These are phyloP conservation scores for Diplosphaera chodatii DNA, from an alignment of 139 green algal species.

Conservation along the genomic window DNA sequence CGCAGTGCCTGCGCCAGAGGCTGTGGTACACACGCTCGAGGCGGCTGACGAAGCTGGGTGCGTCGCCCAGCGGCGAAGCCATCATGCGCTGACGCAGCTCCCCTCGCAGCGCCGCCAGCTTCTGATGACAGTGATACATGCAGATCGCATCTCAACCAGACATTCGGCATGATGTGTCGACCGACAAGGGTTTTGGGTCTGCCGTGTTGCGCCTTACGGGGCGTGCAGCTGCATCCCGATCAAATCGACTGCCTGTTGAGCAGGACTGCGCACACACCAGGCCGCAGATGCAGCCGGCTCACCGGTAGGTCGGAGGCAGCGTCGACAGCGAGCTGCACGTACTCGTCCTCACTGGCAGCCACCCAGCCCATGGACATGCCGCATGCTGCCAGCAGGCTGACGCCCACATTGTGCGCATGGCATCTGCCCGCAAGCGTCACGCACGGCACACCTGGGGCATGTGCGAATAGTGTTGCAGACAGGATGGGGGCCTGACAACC, in stretches of 20 bases:
- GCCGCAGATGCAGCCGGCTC: background rate
- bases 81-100: conserved; percentile 74
- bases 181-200: too few species aligned
- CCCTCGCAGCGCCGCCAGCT: conserved; percentile 53
- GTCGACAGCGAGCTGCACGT: conserved; percentile 62
- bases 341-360: conserved; percentile 66
- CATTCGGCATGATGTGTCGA: too few species aligned
- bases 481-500: too few species aligned
- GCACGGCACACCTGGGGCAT: conserved; percentile 63
- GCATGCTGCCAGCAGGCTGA: conserved; percentile 72
- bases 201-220: too few species aligned
- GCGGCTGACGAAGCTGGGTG: conserved; percentile 48
- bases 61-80: conserved; percentile 73
- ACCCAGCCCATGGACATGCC: conserved; percentile 74
- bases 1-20: conserved; percentile 48
- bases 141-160: too few species aligned
- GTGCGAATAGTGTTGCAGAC: background rate
- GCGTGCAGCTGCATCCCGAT: too few species aligned
- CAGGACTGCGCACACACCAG: conserved; percentile 5
- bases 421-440: conserved; percentile 78
- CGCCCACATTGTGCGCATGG: conserved; percentile 95
- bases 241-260: too few species aligned
- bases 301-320: conserved; percentile 40
- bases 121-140: too few species aligned
- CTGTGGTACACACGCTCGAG: conserved; percentile 71